phyloP scores from a whole-genome alignment of 495 filamentous ascomycete genomes.

The Neurospora sp. region DNA sequence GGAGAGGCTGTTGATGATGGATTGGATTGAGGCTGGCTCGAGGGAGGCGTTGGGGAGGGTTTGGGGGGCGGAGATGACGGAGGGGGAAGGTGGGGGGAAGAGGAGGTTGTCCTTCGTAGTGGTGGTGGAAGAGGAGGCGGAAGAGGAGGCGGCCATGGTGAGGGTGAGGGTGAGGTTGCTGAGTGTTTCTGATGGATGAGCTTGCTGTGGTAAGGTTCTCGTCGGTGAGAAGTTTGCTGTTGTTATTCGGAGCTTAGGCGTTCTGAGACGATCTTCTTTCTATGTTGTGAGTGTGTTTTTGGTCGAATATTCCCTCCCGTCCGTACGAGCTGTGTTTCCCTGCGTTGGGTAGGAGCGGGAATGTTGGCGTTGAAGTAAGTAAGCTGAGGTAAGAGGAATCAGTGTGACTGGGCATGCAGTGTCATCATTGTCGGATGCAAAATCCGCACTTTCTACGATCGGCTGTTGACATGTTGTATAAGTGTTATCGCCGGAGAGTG shows the following conservation, averaged over 20 bases:
- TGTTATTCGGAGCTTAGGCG: neutral
- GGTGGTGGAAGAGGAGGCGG: neutral
- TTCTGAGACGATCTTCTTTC: neutral
- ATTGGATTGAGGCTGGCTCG: constrained; percentile 26
- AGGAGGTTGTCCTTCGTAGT: neutral
- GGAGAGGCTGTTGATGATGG: constrained; percentile 34
- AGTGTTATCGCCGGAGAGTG: neutral
- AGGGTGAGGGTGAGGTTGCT: neutral
- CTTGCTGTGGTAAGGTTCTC: neutral
- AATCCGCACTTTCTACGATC: neutral
- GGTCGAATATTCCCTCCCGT: neutral
- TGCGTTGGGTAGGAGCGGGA: neutral
- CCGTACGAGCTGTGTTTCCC: neutral
- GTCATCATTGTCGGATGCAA: neutral
- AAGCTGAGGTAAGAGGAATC: neutral
- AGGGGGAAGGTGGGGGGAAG: neutral
- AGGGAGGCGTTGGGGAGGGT: constrained; percentile 9
- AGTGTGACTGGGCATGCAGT: neutral
- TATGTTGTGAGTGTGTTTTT: neutral
- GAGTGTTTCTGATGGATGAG: neutral
- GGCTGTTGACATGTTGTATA: neutral
- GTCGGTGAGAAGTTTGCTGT: neutral
- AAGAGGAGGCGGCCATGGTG: constrained; percentile 1
- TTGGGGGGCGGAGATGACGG: constrained; percentile 15
- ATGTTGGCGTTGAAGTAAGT: neutral